A percentile compares a stretch with the other conserved stretches of the same genome.
These are phyloP conservation scores for Salix viminalis DNA, from an alignment of 345 rosid genomes.

Conservation along the genomic window DNA sequence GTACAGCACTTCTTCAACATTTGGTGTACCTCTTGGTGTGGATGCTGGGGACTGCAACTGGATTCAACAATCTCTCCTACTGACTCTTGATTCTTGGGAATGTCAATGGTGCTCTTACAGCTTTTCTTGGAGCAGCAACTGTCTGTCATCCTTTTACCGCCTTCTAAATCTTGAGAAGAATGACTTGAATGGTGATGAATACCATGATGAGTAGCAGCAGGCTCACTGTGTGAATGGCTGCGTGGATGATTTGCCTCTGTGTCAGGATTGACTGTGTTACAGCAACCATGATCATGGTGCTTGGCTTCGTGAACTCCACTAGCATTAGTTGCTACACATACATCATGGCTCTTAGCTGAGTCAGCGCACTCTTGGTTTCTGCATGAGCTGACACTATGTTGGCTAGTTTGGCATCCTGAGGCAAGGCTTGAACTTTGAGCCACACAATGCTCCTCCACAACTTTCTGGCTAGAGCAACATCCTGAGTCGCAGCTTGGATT, in stretches of 20 bases:
- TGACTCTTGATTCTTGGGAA: neutral
- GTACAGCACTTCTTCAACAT: conserved; percentile 1
- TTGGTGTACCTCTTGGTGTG: neutral
- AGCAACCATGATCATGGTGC: neutral
- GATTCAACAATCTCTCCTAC: conserved; percentile 3
- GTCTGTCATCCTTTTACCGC: neutral
- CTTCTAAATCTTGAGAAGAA: neutral
- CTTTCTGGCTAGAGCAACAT: conserved; percentile 7
- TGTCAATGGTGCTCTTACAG: neutral
- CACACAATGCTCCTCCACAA: neutral
- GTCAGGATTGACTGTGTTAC: neutral
- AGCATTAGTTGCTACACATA: neutral
- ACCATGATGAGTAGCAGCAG: neutral
- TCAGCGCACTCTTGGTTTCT: neutral
- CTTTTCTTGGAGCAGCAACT: conserved; percentile 1
- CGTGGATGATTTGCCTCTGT: neutral
- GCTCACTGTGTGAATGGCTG: neutral
- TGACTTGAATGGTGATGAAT: neutral
- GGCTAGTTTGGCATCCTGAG: conserved; percentile 14
- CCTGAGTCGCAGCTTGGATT: neutral
- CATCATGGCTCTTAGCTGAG: neutral
- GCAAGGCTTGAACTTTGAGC: conserved; percentile 7
- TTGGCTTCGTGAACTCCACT: neutral
- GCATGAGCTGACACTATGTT: neutral
- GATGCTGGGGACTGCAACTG: neutral